Evolutionary conservation across 148 eudicot genomes (phyloP), one percentile per base, ranked within the genome.

Genomic region (Camellia lanceoleosa): DNA sequence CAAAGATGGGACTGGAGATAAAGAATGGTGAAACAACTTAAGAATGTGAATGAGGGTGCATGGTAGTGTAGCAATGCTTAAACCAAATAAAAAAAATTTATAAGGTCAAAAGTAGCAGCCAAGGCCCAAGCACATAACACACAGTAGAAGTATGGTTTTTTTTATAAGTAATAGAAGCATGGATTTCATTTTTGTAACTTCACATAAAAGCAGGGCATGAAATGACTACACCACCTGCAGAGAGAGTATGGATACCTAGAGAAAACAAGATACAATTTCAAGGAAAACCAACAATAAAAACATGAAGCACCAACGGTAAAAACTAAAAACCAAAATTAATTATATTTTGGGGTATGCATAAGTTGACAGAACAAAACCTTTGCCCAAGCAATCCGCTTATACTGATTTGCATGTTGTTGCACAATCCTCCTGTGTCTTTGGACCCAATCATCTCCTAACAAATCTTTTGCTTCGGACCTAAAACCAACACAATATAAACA

Each of bases 361-460:
- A 62, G 47, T 13, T 65, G 41, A 16, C 52, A 80, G 71, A 70
- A 54, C 52, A 66, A 79, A 78, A 96, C 98, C 99, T 96, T 96
- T 47, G 98, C 91, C 99, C 98, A 93, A 67, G 99, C 98, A 82
- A 91, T 90, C 80, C 98, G 89, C 87, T 93, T 96, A 73, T 96
- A 96, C 82, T 92, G 99, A 87, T 93, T 96, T 69, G 99, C 99
- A 83, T 96, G 95, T 81, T 96, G 98, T 85, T 96, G 98, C 73
- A 96, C 99, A 73, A 89, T 79, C 87, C 99, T 92, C 84, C 99
- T 86, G 79, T 96, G 99, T 82, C 97, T 90, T 86, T 96, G 99
- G 84, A 96, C 94, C 99, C 99, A 96, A 80, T 96, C 99, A 84
- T 96, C 99, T 61, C 99, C 97, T 83, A 96, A 84, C 63, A 96